These are phyloP conservation scores for Cryphonectria naterciae DNA, from an alignment of 2,329 filamentous ascomycete genomes.

Conservation along the genomic window DNA sequence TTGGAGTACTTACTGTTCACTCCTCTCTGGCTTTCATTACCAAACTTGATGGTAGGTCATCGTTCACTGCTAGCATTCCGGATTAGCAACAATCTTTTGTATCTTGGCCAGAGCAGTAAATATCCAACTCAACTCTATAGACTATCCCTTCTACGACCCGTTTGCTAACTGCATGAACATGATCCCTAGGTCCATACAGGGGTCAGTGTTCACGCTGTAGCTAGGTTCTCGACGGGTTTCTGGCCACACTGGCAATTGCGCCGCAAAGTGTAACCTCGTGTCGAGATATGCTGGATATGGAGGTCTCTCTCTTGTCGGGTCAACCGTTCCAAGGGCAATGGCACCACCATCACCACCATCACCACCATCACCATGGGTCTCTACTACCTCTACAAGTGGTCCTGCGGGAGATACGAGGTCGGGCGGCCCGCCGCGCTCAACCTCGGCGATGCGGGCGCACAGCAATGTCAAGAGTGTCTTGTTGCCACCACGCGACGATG, in stretches of 20 bases:
- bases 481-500: conserved; percentile 49
- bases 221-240: conserved; percentile 10
- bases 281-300: conserved; percentile 13
- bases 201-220: conserved; percentile 14
- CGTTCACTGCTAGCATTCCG: background rate
- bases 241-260: conserved; percentile 20
- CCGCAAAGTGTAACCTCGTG: conserved; percentile 13
- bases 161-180: conserved; percentile 20
- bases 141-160: conserved; percentile 24
- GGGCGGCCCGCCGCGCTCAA: conserved; percentile 23
- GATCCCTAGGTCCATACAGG: conserved; percentile 12
- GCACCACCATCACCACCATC: background rate
- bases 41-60: background rate
- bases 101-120: background rate
- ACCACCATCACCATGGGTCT: conserved; percentile 23
- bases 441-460: conserved; percentile 32
- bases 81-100: too few relatives aligned
- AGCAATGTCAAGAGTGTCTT: conserved; percentile 44
- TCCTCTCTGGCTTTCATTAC: too few relatives aligned
- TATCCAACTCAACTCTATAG: conserved; percentile 18
- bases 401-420: conserved; percentile 10
- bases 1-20: too few relatives aligned
- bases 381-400: conserved; percentile 18
- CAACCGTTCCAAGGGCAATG: background rate
- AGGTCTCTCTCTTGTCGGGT: background rate